Percentiles rank a stretch among this genome's conserved stretches.
phyloP scores from a whole-genome alignment of 1,284 basidiomycete species.

The Austroboletus olivaceoglutinosus region DNA sequence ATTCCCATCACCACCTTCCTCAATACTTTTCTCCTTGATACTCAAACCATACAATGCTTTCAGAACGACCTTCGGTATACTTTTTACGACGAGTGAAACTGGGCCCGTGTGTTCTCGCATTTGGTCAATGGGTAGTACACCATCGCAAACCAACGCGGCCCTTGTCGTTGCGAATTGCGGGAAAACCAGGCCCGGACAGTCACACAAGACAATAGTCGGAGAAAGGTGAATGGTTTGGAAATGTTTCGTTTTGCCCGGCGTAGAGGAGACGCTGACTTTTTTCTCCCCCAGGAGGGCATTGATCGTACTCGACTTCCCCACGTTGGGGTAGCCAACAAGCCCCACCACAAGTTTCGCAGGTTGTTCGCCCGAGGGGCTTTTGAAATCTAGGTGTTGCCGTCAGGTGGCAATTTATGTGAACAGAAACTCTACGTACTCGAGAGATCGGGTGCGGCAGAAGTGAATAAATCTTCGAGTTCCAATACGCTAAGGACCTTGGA shows the following conservation, averaged over 20 bases:
- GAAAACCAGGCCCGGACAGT: conserved; percentile 98
- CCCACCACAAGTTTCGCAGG: conserved; percentile 82
- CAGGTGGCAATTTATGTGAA: not conserved
- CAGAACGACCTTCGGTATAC: conserved; percentile 84
- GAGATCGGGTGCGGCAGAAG: conserved; percentile 74
- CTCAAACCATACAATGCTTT: conserved; percentile 88
- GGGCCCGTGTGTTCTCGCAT: conserved; percentile 94
- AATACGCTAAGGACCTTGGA: conserved; percentile 82
- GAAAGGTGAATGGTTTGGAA: conserved; percentile 98
- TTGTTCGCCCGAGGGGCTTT: conserved; percentile 57
- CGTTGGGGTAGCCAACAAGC: conserved; percentile 98
- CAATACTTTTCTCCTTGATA: conserved; percentile 64
- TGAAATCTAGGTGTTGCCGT: conserved; percentile 55
- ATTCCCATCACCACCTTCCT: conserved; percentile 84
- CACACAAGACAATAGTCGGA: conserved; percentile 86
- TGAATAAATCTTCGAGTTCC: conserved; percentile 88
- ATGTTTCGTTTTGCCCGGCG: conserved; percentile 99
- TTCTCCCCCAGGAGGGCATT: conserved; percentile 95
- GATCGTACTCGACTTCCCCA: conserved; percentile 96
- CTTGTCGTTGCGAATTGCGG: conserved; percentile 97
- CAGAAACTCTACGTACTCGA: conserved; percentile 46
- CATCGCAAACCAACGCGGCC: conserved; percentile 95
- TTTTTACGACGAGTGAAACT: conserved; percentile 72
- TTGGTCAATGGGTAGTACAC: conserved; percentile 97
- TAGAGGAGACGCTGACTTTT: conserved; percentile 96